Percentiles rank a stretch among this genome's conserved stretches.
phyloP scores from a whole-genome alignment of 257 asterid species.

The Solanum pimpinellifolium region DNA sequence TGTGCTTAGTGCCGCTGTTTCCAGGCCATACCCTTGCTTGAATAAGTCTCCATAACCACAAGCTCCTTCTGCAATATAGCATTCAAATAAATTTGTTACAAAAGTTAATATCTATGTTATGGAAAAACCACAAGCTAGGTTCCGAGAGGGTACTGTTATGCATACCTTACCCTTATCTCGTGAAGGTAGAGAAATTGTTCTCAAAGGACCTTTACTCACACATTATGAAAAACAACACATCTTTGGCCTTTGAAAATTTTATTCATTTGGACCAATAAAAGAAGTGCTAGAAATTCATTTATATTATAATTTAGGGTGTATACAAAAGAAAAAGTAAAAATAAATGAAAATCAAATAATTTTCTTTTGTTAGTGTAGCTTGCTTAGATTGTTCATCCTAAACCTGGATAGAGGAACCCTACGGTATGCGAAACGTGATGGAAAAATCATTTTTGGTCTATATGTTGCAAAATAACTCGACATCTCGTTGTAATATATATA shows the following conservation, averaged over 20 bases:
- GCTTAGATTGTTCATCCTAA: too few species aligned
- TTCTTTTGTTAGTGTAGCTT: too few species aligned
- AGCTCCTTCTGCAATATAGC: constrained; percentile 22
- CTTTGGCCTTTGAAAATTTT: not conserved
- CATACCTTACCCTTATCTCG: not conserved
- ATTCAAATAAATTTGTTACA: not conserved
- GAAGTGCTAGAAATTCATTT: too few species aligned
- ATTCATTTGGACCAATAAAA: too few species aligned
- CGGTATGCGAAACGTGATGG: not conserved
- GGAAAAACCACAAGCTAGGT: not conserved
- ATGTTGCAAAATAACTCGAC: not conserved
- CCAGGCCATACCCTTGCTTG: constrained; percentile 17
- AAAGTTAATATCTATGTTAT: not conserved
- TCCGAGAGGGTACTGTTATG: not conserved
- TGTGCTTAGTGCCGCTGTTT: constrained; percentile 32
- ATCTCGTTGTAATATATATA: too few species aligned
- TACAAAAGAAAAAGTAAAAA: not conserved
- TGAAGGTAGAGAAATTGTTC: not conserved
- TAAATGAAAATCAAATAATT: too few species aligned
- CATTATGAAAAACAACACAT: too few species aligned
- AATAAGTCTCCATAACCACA: constrained; percentile 24
- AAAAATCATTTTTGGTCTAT: not conserved
- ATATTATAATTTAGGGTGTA: not conserved
- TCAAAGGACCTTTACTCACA: too few species aligned
- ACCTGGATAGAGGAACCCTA: too few species aligned